phyloP scores from a whole-genome alignment of 805 yeast species.

The Diddensiella transvaalensis region DNA sequence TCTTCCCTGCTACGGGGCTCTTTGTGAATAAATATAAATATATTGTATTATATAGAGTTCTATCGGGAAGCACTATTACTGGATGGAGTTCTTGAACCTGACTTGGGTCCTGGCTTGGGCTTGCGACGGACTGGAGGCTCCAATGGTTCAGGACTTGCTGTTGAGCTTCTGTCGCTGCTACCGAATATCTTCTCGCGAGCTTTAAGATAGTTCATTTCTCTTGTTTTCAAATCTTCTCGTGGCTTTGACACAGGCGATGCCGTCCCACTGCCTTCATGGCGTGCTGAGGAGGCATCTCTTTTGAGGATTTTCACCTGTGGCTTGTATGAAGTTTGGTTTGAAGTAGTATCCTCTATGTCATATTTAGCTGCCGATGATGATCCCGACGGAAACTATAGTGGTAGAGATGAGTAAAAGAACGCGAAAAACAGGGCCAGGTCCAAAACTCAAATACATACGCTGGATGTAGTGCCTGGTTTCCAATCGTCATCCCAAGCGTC shows the following conservation, averaged over 20 bases:
- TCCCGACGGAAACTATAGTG: conserved; percentile 1
- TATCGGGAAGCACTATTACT: too few relatives aligned
- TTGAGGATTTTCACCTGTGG: conserved; percentile 22
- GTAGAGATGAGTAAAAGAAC: too few relatives aligned
- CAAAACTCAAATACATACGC: background rate
- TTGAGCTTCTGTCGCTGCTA: conserved; percentile 2
- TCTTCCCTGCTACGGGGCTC: too few relatives aligned
- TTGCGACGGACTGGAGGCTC: conserved; percentile 1
- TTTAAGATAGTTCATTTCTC: conserved; percentile 7
- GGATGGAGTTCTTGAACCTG: too few relatives aligned
- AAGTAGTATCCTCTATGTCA: conserved; percentile 16
- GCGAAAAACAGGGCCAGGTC: too few relatives aligned
- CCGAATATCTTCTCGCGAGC: conserved; percentile 22
- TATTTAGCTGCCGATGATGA: conserved; percentile 6
- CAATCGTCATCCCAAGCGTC: conserved; percentile 17
- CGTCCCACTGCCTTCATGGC: background rate
- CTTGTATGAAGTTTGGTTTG: conserved; percentile 13
- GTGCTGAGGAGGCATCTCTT: conserved; percentile 6
- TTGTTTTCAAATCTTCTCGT: background rate
- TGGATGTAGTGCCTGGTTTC: conserved; percentile 6
- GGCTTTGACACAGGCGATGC: background rate
- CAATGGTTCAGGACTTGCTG: conserved; percentile 6
- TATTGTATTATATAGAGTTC: too few relatives aligned
- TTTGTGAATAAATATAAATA: too few relatives aligned
- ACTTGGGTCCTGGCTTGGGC: too few relatives aligned